Evolutionary conservation across 75 land plant species (phyloP).

Genomic region (Chamaecyparis obtusa): DNA sequence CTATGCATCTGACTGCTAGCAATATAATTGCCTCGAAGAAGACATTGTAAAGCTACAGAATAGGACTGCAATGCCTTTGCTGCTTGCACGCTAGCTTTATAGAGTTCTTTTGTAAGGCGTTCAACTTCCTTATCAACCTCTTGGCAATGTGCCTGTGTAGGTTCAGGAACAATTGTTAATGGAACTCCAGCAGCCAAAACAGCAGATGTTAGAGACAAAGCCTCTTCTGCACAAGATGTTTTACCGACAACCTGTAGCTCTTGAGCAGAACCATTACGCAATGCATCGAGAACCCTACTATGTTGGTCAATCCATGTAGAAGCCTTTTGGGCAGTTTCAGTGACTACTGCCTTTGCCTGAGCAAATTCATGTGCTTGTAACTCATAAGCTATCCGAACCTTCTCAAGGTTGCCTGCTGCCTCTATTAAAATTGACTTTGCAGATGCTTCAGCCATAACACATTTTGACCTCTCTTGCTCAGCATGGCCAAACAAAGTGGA

Average conservation of each 20-base stretch:
- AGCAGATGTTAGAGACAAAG: conserved; percentile 75
- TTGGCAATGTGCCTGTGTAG: conserved; percentile 77
- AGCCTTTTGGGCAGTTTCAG: conserved; percentile 73
- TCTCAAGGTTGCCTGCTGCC: conserved; percentile 63
- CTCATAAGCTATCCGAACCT: conserved; percentile 57
- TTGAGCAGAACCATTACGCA: conserved; percentile 69
- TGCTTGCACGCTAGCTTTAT: conserved; percentile 54
- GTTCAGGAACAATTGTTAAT: conserved; percentile 85
- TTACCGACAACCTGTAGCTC: conserved; percentile 40
- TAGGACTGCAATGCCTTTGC: conserved; percentile 53
- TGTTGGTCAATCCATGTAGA: conserved; percentile 82
- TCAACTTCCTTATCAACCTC: conserved; percentile 88
- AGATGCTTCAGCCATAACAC: conserved; percentile 58
- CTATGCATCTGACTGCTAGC: conserved; percentile 74
- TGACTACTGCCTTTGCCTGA: conserved; percentile 61
- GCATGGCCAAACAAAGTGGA: conserved; percentile 51
- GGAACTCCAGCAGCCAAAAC: conserved; percentile 80
- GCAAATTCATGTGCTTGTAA: conserved; percentile 70
- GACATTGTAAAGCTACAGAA: conserved; percentile 68
- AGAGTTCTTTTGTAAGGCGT: conserved; percentile 52
- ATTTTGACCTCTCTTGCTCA: conserved; percentile 72
- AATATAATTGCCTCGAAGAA: conserved; percentile 77
- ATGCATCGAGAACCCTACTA: conserved; percentile 71
- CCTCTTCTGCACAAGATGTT: conserved; percentile 32
- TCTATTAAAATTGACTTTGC: conserved; percentile 74